A percentile compares a stretch with the other conserved stretches of the same genome.
These are phyloP conservation scores for Davidsoniella neocaledoniae DNA, from an alignment of 2,329 filamentous ascomycete genomes.

Conservation along the genomic window DNA sequence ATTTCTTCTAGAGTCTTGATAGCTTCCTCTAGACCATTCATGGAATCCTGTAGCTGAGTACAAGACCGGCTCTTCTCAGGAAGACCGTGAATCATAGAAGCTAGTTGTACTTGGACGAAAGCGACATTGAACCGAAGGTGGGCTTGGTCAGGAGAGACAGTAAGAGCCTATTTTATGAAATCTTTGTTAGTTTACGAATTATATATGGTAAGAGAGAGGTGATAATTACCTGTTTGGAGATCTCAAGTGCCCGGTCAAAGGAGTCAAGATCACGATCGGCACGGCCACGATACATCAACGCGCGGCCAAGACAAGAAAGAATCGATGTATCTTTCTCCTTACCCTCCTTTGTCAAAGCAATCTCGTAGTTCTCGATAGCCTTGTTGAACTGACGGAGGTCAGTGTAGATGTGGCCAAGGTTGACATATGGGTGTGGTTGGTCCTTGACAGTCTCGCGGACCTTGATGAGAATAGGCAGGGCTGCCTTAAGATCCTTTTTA, in stretches of 20 bases:
- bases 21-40: constrained; percentile 66
- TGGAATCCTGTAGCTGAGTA: constrained; percentile 64
- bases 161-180: constrained; percentile 42
- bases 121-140: constrained; percentile 97
- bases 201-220: not conserved
- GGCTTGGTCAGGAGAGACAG: constrained; percentile 63
- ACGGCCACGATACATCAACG: constrained; percentile 69
- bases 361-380: constrained; percentile 89
- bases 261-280: constrained; percentile 39
- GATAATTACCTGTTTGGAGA: constrained; percentile 41
- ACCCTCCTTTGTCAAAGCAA: constrained; percentile 61
- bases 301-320: constrained; percentile 70
- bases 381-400: constrained; percentile 82
- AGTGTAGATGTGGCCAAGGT: constrained; percentile 81
- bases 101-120: constrained; percentile 91
- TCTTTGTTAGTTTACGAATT: not conserved
- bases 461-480: constrained; percentile 76
- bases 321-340: constrained; percentile 59
- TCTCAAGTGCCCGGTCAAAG: constrained; percentile 40
- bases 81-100: constrained; percentile 59
- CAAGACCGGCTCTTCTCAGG: constrained; percentile 62
- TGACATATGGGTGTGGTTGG: constrained; percentile 64
- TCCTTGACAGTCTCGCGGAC: constrained; percentile 83
- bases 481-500: constrained; percentile 70
- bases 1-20: constrained; percentile 56